Evolutionary conservation across 352 stramenopile genomes (phyloP), one percentile per base, ranked within the genome.

Genomic region (Phytophthora ohioensis): DNA sequence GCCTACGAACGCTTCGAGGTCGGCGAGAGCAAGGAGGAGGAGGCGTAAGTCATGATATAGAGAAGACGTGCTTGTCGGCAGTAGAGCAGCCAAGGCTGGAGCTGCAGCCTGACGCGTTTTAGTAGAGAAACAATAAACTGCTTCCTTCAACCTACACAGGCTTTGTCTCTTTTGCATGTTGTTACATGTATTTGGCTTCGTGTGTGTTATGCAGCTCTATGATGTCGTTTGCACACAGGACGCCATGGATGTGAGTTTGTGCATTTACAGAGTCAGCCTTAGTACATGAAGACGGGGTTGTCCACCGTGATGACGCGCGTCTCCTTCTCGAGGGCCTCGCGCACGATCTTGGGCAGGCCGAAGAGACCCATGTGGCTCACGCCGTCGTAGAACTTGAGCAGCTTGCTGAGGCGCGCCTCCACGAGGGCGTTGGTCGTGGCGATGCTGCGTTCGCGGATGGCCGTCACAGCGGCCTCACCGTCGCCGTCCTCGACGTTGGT

Each of bases 221-320:
- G 47, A 69, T 73, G 51, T 73, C 53, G 57, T 73, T 76, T 70
- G 67, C 71, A 76, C 45, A 67, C 58, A 47, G 30, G 43, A 71
- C 46, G 43, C 21, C 15, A 46, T 43, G 32, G 41, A 46, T 76
- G 57, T n/a, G 52, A 55, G 57, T 62, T 66, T 63, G 56, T 57
- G 53, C 64, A 69, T 73, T 72, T 67, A 67, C 64, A 77, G 45
- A 63, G 68, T 75, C 69, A 56, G 57, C 69, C 46, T 94, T 91
- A 98, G 80, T 90, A 98, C 95, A 99, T 98, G 82, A 98, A 99
- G 53, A 99, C 87, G 46, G 96, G 96, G 84, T 98, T 98, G 57
- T 95, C 95, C 47, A 97, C 85, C 30, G 96, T 99, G 82, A 99
- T 98, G 67, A 98, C 87, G 66, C 96, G 90, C 58, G 81, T 91